Base-by-base conservation (phyloP, 2,329 filamentous ascomycete species). In the Fusarium solani-melongenae region DNA sequence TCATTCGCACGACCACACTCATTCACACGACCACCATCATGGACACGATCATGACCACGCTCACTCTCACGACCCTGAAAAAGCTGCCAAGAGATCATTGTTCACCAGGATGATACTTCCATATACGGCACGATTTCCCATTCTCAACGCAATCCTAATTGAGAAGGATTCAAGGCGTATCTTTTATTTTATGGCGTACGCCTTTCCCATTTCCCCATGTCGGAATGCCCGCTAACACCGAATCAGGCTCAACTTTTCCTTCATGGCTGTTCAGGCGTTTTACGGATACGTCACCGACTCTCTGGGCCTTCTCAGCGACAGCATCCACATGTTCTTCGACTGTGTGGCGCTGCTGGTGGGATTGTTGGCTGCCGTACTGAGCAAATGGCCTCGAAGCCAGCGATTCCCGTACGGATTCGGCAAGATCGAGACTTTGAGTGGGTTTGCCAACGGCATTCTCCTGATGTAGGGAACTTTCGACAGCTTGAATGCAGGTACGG, bases 321-420 rank as follows among this genome's bases (percentile, higher is more conserved):
- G 95, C 78, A 96, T 99, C 72, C 96, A 99, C 84, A 99, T 99
- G 96, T 96, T 99, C 79, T 98, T 99, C 78, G 96, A 99, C 83
- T 99, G 96, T 76, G 91, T 98, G 38, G 96, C 96, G 22, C 88
- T 99, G 31, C 90, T 94, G 2, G 95, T 99, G 38, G 96, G 96
- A 12, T 87, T 99, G 11, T 92, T 96, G 76, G 96, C 96, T 31
- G 93, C 96, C 2, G 95, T 99, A 7, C 94, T 98, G 86, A 96
- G 94, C 83, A 98, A 98, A 83, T 98, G 96, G 95, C 95, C 95
- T 1, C 93, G 95, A 1, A 98, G 93, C 80, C 88, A 93, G 67
- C 88, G 92, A 22, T 98, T 98, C 77, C 96, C 96, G 0, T 98
- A 98, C 79, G 96, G 96, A 0, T 96, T 98, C 81, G 95, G 96